phyloP scores from a whole-genome alignment of 345 rosid genomes.

The Melaleuca quinquenervia region DNA sequence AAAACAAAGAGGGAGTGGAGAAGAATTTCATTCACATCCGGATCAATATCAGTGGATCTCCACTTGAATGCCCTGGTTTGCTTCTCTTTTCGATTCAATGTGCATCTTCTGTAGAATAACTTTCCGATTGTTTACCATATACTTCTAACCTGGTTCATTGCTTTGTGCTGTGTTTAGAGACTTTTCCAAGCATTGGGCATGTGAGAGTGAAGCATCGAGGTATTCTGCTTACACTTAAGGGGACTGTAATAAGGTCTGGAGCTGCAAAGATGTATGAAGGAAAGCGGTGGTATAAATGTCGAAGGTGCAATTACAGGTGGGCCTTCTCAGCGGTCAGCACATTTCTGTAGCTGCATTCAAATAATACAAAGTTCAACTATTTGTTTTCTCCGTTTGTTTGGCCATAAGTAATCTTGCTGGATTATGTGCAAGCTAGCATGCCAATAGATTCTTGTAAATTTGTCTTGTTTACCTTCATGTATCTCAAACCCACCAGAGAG shows the following conservation, averaged over 20 bases:
- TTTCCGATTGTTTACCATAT: not conserved
- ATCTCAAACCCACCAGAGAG: not conserved
- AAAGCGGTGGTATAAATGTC: slow-evolving; percentile 67
- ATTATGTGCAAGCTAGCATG: not conserved
- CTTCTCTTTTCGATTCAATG: not conserved
- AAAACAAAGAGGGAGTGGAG: slow-evolving; percentile 33
- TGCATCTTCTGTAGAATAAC: not conserved
- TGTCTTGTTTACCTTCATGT: not conserved
- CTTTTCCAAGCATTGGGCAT: slow-evolving; percentile 77
- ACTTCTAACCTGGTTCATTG: not conserved
- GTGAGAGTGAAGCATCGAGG: slow-evolving; percentile 83
- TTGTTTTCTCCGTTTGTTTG: not conserved
- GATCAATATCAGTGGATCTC: slow-evolving; percentile 61
- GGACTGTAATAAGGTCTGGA: slow-evolving; percentile 85
- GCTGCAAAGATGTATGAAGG: slow-evolving; percentile 93
- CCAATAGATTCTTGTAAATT: not conserved
- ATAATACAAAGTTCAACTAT: not conserved
- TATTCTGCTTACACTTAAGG: slow-evolving; percentile 70
- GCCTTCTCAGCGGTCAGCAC: not conserved
- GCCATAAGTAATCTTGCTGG: not conserved
- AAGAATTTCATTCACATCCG: slow-evolving; percentile 87
- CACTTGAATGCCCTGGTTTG: slow-evolving; percentile 72
- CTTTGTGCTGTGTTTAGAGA: slow-evolving; percentile 24
- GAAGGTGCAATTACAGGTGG: slow-evolving; percentile 72
- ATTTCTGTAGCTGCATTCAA: not conserved